Base-by-base conservation (phyloP, 208 protist genomes). In the Trypanosoma boissoni region DNA sequence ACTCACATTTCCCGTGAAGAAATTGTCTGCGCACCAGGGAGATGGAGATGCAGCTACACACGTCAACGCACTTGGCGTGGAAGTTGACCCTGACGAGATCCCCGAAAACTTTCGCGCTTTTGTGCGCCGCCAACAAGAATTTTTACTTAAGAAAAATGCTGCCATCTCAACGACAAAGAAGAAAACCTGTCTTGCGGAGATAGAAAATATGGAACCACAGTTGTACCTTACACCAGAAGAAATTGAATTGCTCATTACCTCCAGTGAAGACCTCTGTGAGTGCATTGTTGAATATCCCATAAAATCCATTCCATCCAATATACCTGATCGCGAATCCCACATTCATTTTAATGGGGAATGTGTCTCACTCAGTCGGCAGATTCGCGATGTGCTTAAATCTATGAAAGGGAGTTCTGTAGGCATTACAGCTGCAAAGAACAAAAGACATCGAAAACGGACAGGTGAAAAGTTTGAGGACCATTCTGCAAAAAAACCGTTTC, bases 381-480 rank as follows among this genome's bases (percentile, higher is more conserved):
- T 87, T 23, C 69, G 83, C 20, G 88, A 95, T 60, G 74, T 95
- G 18, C 37, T 92, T 27, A 75, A 78, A 44, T 92, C 86, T 8
- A 95, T 95, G 88, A 91, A 92, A 56, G 86, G 74, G 31, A 76
- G 76, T 45, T 58, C 63, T 9, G 37, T 62, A 5, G 83, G 74
- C 31, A 58, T 88, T 9, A 88, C 83, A 20, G 81, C 80, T 3
- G 85, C 92, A 7, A 91, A 90, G 48, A 88, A 83, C 0, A 92
- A 92, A 50, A 74, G 71, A 36, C 88, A 92, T 61, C 81, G 86
- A 52, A 64, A 66, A 53, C 68, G 75, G 28, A 60, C 78, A 0
- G 85, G 88, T n/a, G 68, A 86, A 52, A 92, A 95, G 68, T 85
- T 95, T 44, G 80, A 92, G 53, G 86, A 92, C 66, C 83, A 91